Conservation (phyloP, 495 filamentous ascomycete genomes). For the Sporormia fimetaria region DNA sequence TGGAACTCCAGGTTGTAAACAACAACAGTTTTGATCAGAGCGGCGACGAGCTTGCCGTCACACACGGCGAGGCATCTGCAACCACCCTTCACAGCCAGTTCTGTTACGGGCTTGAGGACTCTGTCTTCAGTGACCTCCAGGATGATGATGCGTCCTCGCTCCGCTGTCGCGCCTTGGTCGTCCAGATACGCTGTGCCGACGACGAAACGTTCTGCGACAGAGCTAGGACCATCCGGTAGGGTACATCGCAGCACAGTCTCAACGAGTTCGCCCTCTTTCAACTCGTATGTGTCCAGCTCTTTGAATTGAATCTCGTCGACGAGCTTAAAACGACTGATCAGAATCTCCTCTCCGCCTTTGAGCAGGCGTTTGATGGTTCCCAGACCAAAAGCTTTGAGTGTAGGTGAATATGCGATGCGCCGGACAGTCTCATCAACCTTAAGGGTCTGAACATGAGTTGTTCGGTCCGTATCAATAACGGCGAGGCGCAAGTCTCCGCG, state of each 20-base stretch:
- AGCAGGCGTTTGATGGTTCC: slow-evolving; percentile 65
- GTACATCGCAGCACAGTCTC: slow-evolving; percentile 75
- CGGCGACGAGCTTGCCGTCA: slow-evolving; percentile 70
- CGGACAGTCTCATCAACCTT: slow-evolving; percentile 72
- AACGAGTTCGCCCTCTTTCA: slow-evolving; percentile 61
- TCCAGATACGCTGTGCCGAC: slow-evolving; percentile 74
- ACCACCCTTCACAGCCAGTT: slow-evolving; percentile 55
- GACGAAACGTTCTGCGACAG: slow-evolving; percentile 63
- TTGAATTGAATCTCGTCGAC: slow-evolving; percentile 35
- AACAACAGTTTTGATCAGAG: slow-evolving; percentile 65
- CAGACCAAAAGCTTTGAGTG: slow-evolving; percentile 70
- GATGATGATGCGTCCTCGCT: slow-evolving; percentile 68
- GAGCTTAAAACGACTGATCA: slow-evolving; percentile 50
- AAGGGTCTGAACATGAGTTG: slow-evolving; percentile 74
- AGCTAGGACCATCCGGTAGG: slow-evolving; percentile 51
- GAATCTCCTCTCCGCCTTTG: slow-evolving; percentile 44
- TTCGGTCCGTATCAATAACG: slow-evolving; percentile 68
- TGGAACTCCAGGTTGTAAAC: slow-evolving; percentile 35
- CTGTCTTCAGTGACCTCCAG: slow-evolving; percentile 69
- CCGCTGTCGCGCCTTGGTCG: slow-evolving; percentile 42
- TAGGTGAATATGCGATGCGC: slow-evolving; percentile 72
- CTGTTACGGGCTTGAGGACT: slow-evolving; percentile 53
- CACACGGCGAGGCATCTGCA: slow-evolving; percentile 68
- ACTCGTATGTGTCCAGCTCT: slow-evolving; percentile 30
- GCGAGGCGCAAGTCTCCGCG: slow-evolving; percentile 66